A percentile compares a stretch with the other conserved stretches of the same genome.
Evolutionary conservation across 768 basidiomycete species (phyloP).

Genomic region (Lactarius evosmus): DNA sequence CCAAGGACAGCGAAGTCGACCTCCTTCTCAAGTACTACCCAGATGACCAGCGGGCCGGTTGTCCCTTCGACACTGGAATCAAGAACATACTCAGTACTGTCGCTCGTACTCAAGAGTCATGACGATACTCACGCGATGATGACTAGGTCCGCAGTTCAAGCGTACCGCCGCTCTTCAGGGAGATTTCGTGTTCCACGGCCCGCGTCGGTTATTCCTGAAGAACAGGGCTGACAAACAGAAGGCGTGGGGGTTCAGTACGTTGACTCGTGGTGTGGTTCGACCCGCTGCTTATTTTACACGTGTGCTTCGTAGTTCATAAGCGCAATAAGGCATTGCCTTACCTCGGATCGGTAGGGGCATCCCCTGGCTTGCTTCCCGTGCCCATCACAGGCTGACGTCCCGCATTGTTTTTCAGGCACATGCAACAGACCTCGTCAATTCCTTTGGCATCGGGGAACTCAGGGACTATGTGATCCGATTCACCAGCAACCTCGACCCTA

Average conservation of each 20-base stretch:
- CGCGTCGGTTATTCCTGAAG: constrained; percentile 22
- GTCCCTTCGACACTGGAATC: constrained; percentile 27
- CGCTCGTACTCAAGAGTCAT: background rate
- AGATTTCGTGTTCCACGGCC: constrained; percentile 27
- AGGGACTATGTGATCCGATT: constrained; percentile 26
- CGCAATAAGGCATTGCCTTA: constrained; percentile 19
- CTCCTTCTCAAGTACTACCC: constrained; percentile 30
- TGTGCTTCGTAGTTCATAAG: constrained; percentile 15
- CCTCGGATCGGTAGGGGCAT: constrained; percentile 22
- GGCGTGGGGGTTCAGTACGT: constrained; percentile 25
- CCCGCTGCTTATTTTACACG: too few species aligned
- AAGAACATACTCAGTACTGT: constrained; percentile 33
- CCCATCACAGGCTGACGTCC: background rate
- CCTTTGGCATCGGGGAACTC: constrained; percentile 18
- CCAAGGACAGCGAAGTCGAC: constrained; percentile 24
- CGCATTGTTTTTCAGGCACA: background rate
- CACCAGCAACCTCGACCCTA: constrained; percentile 24
- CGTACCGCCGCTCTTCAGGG: constrained; percentile 24
- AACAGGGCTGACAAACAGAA: constrained; percentile 16
- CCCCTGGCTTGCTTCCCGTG: background rate
- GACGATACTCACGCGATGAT: background rate
- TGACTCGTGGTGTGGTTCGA: too few species aligned
- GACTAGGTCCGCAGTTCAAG: constrained; percentile 25
- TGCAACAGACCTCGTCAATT: constrained; percentile 17
- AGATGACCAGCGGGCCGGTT: constrained; percentile 18